Percentiles rank a stretch among this genome's conserved stretches.
Conservation (phyloP, 2,329 filamentous ascomycete genomes). For the Chalaropsis thielavioides region DNA sequence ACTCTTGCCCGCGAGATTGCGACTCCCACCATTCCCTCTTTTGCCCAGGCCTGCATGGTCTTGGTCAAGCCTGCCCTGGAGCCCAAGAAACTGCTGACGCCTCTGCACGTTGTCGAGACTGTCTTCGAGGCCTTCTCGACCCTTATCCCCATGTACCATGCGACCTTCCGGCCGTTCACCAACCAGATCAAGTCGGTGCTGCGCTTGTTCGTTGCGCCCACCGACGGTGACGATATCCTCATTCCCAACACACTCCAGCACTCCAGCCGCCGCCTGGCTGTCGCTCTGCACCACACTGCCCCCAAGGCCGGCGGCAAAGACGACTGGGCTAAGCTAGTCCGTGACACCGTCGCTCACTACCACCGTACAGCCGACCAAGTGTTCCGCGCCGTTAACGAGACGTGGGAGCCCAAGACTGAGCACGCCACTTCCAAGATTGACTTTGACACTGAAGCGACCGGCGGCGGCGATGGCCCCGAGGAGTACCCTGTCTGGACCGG, state of each 20-base stretch:
- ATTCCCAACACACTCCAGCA: constrained; percentile 39
- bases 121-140: constrained; percentile 57
- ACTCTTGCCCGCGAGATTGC: constrained; percentile 78
- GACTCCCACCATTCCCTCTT: constrained; percentile 63
- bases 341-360: constrained; percentile 44
- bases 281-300: constrained; percentile 64
- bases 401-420: constrained; percentile 56
- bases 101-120: constrained; percentile 43
- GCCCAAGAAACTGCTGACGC: constrained; percentile 25
- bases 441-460: constrained; percentile 33
- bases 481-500: constrained; percentile 59
- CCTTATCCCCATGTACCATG: constrained; percentile 66
- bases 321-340: constrained; percentile 61
- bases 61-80: constrained; percentile 39
- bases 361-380: constrained; percentile 63
- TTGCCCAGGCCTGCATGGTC: constrained; percentile 58
- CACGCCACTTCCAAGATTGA: constrained; percentile 32
- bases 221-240: constrained; percentile 35
- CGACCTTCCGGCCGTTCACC: constrained; percentile 64
- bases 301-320: constrained; percentile 63
- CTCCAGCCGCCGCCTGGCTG: constrained; percentile 48
- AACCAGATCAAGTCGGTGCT: constrained; percentile 51
- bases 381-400: constrained; percentile 65
- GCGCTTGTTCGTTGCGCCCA: constrained; percentile 48
- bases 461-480: constrained; percentile 31